phyloP scores from a whole-genome alignment of 768 basidiomycete species.

The Neoboletus magnificus region DNA sequence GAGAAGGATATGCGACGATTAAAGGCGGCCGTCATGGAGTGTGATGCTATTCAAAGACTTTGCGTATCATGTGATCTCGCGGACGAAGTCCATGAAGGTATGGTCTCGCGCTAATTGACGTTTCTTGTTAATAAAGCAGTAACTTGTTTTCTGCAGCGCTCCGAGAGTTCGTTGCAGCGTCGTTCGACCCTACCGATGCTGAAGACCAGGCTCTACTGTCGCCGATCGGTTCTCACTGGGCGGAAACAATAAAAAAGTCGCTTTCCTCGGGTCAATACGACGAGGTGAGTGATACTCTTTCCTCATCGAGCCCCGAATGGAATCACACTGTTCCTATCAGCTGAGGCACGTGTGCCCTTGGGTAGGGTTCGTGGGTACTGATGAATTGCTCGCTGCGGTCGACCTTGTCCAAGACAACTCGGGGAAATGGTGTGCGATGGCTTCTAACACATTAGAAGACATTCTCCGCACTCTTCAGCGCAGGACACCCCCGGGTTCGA shows the following conservation, averaged over 20 bases:
- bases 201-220: slow-evolving; percentile 41
- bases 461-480: slow-evolving; percentile 35
- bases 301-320: neutral
- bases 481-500: slow-evolving; percentile 3
- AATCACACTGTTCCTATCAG: slow-evolving; percentile 8
- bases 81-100: slow-evolving; percentile 35
- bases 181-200: slow-evolving; percentile 35
- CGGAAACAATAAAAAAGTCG: slow-evolving; percentile 10
- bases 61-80: slow-evolving; percentile 32
- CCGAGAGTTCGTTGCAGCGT: slow-evolving; percentile 35
- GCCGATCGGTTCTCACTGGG: slow-evolving; percentile 46
- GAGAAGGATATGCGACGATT: slow-evolving; percentile 32
- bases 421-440: neutral
- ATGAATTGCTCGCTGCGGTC: slow-evolving; percentile 43
- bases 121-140: neutral
- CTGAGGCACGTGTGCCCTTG: slow-evolving; percentile 35
- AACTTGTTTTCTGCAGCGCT: slow-evolving; percentile 37
- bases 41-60: slow-evolving; percentile 32
- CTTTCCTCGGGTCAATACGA: slow-evolving; percentile 10
- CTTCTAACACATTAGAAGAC: slow-evolving; percentile 31
- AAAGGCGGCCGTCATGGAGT: slow-evolving; percentile 41
- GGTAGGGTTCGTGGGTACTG: slow-evolving; percentile 50
- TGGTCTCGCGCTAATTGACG: neutral
- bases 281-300: slow-evolving; percentile 5
- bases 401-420: slow-evolving; percentile 32